Conservation (phyloP, 306 rosid species). For the Inga leiocalycina region DNA sequence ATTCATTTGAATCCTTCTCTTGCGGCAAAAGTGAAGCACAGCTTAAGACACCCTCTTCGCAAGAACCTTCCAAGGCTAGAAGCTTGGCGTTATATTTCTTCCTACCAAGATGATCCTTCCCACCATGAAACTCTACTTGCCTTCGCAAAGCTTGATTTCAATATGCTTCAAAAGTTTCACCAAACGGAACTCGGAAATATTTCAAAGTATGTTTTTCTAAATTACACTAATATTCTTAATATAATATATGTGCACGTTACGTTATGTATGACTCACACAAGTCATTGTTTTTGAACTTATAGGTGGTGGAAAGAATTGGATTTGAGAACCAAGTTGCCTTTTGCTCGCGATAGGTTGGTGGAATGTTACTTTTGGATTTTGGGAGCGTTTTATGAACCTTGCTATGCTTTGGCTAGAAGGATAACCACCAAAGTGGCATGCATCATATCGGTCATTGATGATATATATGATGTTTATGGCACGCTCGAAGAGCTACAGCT, state of each 20-base stretch:
- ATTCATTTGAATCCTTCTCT: neutral
- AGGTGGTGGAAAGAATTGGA: too few species aligned
- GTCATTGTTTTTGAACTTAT: too few species aligned
- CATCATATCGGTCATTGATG: constrained; percentile 28
- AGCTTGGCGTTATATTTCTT: neutral
- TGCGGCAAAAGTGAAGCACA: neutral
- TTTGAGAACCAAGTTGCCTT: too few species aligned
- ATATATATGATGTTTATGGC: constrained; percentile 53
- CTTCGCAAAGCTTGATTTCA: neutral
- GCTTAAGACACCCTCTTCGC: neutral
- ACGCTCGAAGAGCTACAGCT: constrained; percentile 47
- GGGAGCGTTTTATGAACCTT: constrained; percentile 21
- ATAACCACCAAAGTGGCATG: constrained; percentile 5
- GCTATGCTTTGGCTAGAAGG: constrained; percentile 21
- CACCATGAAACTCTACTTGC: neutral
- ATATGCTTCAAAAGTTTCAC: too few species aligned
- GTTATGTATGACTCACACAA: too few species aligned
- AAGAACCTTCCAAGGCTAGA: neutral
- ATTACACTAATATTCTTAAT: too few species aligned
- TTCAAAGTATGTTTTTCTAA: too few species aligned
- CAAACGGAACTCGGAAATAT: too few species aligned
- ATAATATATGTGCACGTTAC: too few species aligned
- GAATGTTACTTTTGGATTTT: constrained; percentile 46
- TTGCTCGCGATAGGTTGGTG: constrained; percentile 47
- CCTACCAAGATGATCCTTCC: neutral